Evolutionary conservation across 2,329 filamentous ascomycete genomes (phyloP).

Genomic region (Botrytis byssoidea): DNA sequence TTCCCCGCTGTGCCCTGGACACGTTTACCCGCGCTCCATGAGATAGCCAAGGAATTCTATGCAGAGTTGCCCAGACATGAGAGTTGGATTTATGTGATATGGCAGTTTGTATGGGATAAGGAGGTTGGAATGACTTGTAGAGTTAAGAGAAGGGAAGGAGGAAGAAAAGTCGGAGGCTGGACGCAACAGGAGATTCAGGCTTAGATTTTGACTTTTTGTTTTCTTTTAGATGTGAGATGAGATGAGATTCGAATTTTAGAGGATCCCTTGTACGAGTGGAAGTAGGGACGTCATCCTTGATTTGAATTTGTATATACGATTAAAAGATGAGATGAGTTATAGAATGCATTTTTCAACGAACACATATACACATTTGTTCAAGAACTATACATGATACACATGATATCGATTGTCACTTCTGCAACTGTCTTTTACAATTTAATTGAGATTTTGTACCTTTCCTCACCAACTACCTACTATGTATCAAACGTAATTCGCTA

Average conservation of each 20-base stretch:
- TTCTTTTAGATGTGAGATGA: background rate
- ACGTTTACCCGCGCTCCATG: constrained; percentile 70
- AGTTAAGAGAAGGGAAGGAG: constrained; percentile 85
- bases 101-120: constrained; percentile 91
- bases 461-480: background rate
- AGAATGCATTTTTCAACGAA: background rate
- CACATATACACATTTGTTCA: background rate
- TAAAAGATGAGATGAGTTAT: background rate
- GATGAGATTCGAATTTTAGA: background rate
- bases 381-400: background rate
- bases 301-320: constrained; percentile 6
- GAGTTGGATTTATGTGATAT: constrained; percentile 91
- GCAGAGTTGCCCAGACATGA: constrained; percentile 78
- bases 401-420: background rate
- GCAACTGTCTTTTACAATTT: background rate
- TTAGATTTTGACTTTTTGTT: constrained; percentile 14
- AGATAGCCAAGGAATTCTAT: constrained; percentile 89
- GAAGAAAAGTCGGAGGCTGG: constrained; percentile 63
- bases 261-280: background rate
- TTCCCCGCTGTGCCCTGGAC: constrained; percentile 98
- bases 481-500: background rate
- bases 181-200: constrained; percentile 68
- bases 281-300: background rate
- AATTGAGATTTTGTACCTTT: background rate
- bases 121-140: constrained; percentile 87